Evolutionary conservation across 306 rosid genomes (phyloP).

Genomic region (Acacia crassicarpa): DNA sequence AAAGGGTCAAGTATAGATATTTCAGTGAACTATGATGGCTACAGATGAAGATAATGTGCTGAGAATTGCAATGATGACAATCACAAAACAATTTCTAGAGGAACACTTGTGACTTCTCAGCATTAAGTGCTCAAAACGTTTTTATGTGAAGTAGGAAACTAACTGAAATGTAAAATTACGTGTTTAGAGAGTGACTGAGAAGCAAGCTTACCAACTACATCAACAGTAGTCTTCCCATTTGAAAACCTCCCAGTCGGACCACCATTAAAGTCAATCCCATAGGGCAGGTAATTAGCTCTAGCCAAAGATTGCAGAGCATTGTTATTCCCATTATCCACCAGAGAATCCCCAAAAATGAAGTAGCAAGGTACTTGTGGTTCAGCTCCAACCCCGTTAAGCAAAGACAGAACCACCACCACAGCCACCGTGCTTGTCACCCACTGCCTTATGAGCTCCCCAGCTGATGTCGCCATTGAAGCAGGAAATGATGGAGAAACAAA

Average conservation of each 20-base stretch:
- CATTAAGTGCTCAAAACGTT: not conserved
- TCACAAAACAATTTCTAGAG: not conserved
- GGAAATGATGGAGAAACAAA: not conserved
- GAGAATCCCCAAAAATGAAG: conserved; percentile 91
- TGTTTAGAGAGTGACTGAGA: not conserved
- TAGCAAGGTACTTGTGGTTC: conserved; percentile 82
- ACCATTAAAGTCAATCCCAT: conserved; percentile 69
- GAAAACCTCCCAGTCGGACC: conserved; percentile 92
- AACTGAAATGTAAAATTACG: not conserved
- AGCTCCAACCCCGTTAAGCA: conserved; percentile 37
- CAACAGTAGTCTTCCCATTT: conserved; percentile 81
- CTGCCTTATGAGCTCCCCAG: not conserved
- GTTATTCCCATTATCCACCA: conserved; percentile 90
- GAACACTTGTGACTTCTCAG: not conserved
- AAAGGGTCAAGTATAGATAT: not conserved
- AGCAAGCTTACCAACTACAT: conserved; percentile 66
- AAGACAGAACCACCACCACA: conserved; percentile 35
- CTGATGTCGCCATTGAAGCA: conserved; percentile 18
- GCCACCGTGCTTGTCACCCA: conserved; percentile 12
- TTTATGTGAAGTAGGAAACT: not conserved
- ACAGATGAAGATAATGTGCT: not conserved
- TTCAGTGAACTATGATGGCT: not conserved
- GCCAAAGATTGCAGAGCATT: conserved; percentile 76
- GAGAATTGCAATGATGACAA: not conserved
- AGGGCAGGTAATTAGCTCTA: conserved; percentile 75